Evolutionary conservation across 1,284 basidiomycete genomes (phyloP), one percentile per base, ranked within the genome.

Genomic region (Trichosporon inkin): DNA sequence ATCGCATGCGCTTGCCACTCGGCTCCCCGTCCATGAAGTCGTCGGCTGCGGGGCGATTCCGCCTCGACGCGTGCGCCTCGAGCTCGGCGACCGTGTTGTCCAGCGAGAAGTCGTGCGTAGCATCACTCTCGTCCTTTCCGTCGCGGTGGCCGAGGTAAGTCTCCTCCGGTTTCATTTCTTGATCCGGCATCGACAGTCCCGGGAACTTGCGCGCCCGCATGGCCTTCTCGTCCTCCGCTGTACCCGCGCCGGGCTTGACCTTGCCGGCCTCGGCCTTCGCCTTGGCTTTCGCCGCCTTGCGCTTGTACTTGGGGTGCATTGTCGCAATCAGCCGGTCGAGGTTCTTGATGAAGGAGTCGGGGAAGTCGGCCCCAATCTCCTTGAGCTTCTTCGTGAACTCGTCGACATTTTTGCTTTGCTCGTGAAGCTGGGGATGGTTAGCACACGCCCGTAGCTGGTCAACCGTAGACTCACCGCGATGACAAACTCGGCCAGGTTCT

Each of bases 261-360:
- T 63, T 70, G 44, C 57, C 57, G 35, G 56, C 68, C 40, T 59
- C 56, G n/a, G 69, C 68, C 34, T 71, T 67, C 47, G 71, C 67
- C 65, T 78, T 73, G 53, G 69, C 68, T 60, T 83, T 83, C 17
- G 80, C 73, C 65, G 78, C 68, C 71, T 83, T 86, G 78, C 91
- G 89, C 82, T 93, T 96, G 82, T 98, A 89, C 71, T 94, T 97
- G 0, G 95, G 96, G 72, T 99, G 96, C 82, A 98, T 85, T 62
- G 85, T 90, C 55, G 95, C 84, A 68, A 99, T 92, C 62, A 98
- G 84, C 32, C 96, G 88, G 80, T 99, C 95, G 53, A 99, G 85
- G 71, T 89, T 95, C 73, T 92, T 87, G 63, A 96, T 81, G 73
- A 98, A 91, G 41, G 88, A 89, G 62, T 91, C 88, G 1, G 92